Conservation (phyloP, 331 rosid genomes). For the Acacia concinna region DNA sequence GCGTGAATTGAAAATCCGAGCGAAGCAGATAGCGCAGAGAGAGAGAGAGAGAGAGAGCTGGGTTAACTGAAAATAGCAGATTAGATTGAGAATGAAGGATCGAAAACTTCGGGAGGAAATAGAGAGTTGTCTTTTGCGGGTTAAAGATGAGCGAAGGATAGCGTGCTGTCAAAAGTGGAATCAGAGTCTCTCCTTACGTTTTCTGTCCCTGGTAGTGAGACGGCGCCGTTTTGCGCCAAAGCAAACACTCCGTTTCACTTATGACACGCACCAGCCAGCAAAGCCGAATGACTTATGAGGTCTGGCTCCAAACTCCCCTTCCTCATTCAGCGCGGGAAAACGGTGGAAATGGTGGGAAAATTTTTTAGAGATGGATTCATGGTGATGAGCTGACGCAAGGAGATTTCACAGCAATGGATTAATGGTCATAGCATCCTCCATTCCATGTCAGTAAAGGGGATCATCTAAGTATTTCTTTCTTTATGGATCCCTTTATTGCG, state of each 20-base stretch:
- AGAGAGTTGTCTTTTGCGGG: not conserved
- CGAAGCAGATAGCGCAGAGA: not conserved
- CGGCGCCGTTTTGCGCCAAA: too few relatives aligned
- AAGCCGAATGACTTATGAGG: too few relatives aligned
- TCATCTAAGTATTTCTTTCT: slow-evolving; percentile 60
- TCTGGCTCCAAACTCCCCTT: too few relatives aligned
- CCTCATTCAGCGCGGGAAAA: too few relatives aligned
- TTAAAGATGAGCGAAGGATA: not conserved
- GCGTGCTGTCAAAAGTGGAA: not conserved
- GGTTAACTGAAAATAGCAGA: slow-evolving; percentile 20
- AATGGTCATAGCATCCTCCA: slow-evolving; percentile 75
- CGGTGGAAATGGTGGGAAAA: too few relatives aligned
- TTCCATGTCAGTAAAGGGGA: slow-evolving; percentile 63
- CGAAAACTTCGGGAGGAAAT: slow-evolving; percentile 18
- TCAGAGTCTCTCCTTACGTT: too few relatives aligned
- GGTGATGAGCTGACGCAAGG: too few relatives aligned
- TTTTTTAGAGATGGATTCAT: too few relatives aligned
- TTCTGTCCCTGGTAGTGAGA: too few relatives aligned
- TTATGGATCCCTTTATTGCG: slow-evolving; percentile 85
- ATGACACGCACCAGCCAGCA: too few relatives aligned
- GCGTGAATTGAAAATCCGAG: slow-evolving; percentile 25
- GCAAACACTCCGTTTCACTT: too few relatives aligned
- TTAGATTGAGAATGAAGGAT: slow-evolving; percentile 35
- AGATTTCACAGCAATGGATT: too few relatives aligned
- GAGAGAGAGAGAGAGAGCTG: not conserved